Evolutionary conservation across 331 rosid genomes (phyloP).

Genomic region (Saraca asoca): DNA sequence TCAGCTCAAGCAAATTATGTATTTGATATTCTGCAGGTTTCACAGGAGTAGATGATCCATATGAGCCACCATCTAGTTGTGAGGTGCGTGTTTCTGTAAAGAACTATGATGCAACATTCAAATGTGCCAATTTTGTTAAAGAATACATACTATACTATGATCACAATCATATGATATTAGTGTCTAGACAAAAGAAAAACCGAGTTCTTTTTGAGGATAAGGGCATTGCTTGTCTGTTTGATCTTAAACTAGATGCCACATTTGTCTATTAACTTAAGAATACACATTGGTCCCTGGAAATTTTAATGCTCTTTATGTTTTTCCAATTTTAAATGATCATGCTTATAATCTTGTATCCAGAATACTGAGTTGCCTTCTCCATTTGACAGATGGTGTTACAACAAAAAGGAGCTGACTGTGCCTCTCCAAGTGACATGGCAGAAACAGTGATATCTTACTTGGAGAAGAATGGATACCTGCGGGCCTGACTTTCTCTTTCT

Average conservation of each 20-base stretch:
- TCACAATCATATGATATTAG: neutral
- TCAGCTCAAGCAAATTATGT: constrained; percentile 23
- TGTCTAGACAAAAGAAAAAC: neutral
- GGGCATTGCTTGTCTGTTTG: neutral
- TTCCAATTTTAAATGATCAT: constrained; percentile 1
- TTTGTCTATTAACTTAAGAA: neutral
- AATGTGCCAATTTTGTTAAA: constrained; percentile 1
- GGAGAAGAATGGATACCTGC: constrained; percentile 72
- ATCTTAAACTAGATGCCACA: constrained; percentile 15
- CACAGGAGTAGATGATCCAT: constrained; percentile 93
- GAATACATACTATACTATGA: neutral
- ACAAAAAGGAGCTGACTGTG: constrained; percentile 53
- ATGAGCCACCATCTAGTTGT: constrained; percentile 72
- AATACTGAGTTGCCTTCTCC: constrained; percentile 18
- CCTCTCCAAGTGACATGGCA: constrained; percentile 64
- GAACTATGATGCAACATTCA: neutral
- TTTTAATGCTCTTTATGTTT: constrained; percentile 2
- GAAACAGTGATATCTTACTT: constrained; percentile 66
- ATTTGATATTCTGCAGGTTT: constrained; percentile 66
- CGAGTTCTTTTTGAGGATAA: too few species aligned
- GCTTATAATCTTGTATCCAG: constrained; percentile 19
- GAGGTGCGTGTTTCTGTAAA: constrained; percentile 58
- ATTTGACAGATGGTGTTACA: constrained; percentile 71
- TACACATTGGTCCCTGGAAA: constrained; percentile 5
- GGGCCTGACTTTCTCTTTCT: constrained; percentile 43